Percentiles rank a stretch among this genome's conserved stretches.
Evolutionary conservation across 768 basidiomycete genomes (phyloP).

Genomic region (Ephemerocybe angulata): DNA sequence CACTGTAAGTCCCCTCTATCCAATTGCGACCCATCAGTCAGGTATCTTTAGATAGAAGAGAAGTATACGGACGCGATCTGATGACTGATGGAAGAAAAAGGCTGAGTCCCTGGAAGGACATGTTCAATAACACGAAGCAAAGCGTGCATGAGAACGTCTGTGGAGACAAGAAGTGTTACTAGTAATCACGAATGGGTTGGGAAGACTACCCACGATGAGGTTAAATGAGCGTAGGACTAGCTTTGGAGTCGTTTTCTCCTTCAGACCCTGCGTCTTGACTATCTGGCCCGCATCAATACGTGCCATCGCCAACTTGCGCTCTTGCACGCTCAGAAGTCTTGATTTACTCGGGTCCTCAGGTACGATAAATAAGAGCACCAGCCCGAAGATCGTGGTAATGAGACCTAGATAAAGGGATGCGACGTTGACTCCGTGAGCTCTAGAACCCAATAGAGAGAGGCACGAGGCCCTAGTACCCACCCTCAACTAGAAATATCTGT

Average conservation of each 20-base stretch:
- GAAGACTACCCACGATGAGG: slow-evolving; percentile 15
- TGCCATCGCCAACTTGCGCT: slow-evolving; percentile 25
- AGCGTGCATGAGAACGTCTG: slow-evolving; percentile 31
- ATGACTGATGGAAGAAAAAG: slow-evolving; percentile 40
- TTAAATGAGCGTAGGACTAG: slow-evolving; percentile 22
- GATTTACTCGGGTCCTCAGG: slow-evolving; percentile 27
- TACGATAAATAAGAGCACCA: slow-evolving; percentile 24
- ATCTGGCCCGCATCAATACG: slow-evolving; percentile 28
- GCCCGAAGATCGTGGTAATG: slow-evolving; percentile 25
- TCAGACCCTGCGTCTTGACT: slow-evolving; percentile 24
- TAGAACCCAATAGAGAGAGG: not conserved
- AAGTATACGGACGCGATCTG: slow-evolving; percentile 30
- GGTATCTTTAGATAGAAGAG: not conserved
- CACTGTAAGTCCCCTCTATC: slow-evolving; percentile 36
- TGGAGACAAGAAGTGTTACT: not conserved
- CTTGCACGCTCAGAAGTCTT: slow-evolving; percentile 24
- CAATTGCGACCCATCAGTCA: not conserved
- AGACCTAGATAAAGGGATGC: slow-evolving; percentile 16
- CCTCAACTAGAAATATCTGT: slow-evolving; percentile 34
- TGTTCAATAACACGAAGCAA: slow-evolving; percentile 26
- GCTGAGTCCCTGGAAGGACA: slow-evolving; percentile 33
- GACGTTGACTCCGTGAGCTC: not conserved
- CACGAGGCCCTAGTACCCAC: no score
- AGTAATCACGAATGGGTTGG: not conserved
- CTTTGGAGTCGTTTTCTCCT: slow-evolving; percentile 24